phyloP scores from a whole-genome alignment of 371 early-diverging fungal genomes.

The Lichtheimia ramosa region DNA sequence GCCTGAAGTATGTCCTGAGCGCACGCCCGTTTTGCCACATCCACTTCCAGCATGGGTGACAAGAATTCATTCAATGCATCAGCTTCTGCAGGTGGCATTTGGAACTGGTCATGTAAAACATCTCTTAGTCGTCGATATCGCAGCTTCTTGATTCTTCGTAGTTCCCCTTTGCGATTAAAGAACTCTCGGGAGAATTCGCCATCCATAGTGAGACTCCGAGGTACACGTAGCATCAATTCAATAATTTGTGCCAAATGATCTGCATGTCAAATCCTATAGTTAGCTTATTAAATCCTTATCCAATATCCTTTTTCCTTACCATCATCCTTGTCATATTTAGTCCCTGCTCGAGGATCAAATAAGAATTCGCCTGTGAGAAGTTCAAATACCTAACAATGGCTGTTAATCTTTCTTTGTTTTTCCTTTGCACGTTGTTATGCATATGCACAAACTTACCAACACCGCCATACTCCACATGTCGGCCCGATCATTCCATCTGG shows the following conservation, averaged over 20 bases:
- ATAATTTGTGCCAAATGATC: constrained; percentile 97
- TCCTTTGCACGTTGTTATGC: neutral
- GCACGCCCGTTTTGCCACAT: constrained; percentile 55
- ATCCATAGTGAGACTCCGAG: constrained; percentile 68
- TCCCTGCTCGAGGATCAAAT: constrained; percentile 91
- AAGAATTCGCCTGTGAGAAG: constrained; percentile 93
- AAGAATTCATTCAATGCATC: constrained; percentile 60
- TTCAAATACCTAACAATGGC: constrained; percentile 66
- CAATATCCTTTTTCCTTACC: neutral
- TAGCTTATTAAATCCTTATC: neutral
- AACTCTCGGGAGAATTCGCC: constrained; percentile 81
- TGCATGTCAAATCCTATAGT: constrained; percentile 14
- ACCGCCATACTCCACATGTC: constrained; percentile 98
- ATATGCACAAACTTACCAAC: constrained; percentile 53
- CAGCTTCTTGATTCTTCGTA: constrained; percentile 85
- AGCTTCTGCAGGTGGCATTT: constrained; percentile 57
- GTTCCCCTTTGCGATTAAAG: constrained; percentile 79
- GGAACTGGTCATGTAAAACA: constrained; percentile 83
- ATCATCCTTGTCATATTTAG: constrained; percentile 54
- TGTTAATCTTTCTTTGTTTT: neutral
- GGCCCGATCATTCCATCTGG: constrained; percentile 83
- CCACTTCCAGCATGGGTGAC: constrained; percentile 77
- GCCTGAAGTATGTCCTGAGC: constrained; percentile 59
- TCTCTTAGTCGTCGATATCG: constrained; percentile 80
- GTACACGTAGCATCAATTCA: constrained; percentile 85